Base-by-base conservation (phyloP, 2,329 filamentous ascomycete species). In the Pyrenophora seminiperda region DNA sequence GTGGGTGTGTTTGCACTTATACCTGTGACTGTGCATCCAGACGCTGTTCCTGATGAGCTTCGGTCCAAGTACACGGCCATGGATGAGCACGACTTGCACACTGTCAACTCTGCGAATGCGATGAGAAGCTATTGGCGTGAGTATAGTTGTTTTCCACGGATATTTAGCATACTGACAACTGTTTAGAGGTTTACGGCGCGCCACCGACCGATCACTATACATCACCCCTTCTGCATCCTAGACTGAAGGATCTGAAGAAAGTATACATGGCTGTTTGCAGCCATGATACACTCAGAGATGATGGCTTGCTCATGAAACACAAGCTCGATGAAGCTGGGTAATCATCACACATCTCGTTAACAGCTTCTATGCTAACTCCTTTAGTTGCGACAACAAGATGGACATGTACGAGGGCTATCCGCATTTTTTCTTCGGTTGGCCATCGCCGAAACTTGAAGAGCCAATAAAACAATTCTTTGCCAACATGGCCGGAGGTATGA, bases 1-100 rank as follows among this genome's bases (percentile, higher is more conserved):
- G 65, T 70, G n/a, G 75, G 75, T 18, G 65, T 76, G 3, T 55
- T 74, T 3, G 70, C 70, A 1, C 52, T 74, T 14, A 69, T 73
- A 5, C 75, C 75, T 5, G 63, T 62, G 3, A 71, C 73, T 0
- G 55, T 74, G 4, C 73, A 75, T 47, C 71, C 63, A 6, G 66
- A 73, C 33, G 64, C 61, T 24, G 66, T 76, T 7, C 75, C 75
- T 0, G 67, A 59, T 4, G 58, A 66, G n/a, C 59, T 73, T 33
- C 70, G 67, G 44, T 42, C 56, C 3, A 63, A 59, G 19, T 76
- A 68, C 44, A 75, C 62, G 4, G 59, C 71, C 3, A 73, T 70
- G 47, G 54, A 68, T 9, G 72, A 76, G 41, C 70, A 76, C 54
- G 66, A 65, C 7, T 60, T 67, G 27, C 54, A 69, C 24, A 74